These are phyloP conservation scores for Austroboletus niveus DNA, from an alignment of 1,284 basidiomycete genomes.

Conservation along the genomic window DNA sequence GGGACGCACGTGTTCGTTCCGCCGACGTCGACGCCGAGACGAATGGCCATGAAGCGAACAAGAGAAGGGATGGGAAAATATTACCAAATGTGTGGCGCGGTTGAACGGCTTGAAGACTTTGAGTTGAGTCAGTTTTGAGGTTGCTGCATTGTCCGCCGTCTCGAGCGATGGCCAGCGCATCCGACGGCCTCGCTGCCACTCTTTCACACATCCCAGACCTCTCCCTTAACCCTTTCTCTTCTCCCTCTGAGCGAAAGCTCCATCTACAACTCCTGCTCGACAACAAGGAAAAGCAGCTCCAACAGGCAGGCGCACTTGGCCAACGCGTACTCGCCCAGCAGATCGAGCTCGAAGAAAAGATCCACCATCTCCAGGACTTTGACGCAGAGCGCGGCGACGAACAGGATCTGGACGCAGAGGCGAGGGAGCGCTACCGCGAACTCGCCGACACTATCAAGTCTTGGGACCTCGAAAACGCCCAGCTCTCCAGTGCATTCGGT, in stretches of 20 bases:
- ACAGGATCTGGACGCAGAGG: conserved; percentile 61
- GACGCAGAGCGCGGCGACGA: conserved; percentile 60
- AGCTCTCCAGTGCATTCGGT: conserved; percentile 71
- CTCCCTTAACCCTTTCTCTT: conserved; percentile 37
- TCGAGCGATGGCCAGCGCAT: conserved; percentile 30
- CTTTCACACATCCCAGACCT: conserved; percentile 26
- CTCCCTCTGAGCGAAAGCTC: conserved; percentile 64
- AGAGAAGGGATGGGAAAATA: conserved; percentile 16
- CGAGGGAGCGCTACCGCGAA: conserved; percentile 70
- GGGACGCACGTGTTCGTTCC: conserved; percentile 36
- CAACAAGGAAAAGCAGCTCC: conserved; percentile 86
- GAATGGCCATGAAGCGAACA: conserved; percentile 3
- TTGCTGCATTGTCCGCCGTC: conserved; percentile 7
- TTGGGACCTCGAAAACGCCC: conserved; percentile 86
- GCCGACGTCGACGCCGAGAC: conserved; percentile 38
- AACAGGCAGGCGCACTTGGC: conserved; percentile 86
- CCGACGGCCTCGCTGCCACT: conserved; percentile 25
- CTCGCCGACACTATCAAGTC: conserved; percentile 72
- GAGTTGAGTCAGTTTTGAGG: too few species aligned
- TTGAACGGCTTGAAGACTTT: not conserved
- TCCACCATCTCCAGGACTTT: conserved; percentile 73
- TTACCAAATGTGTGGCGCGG: conserved; percentile 4
- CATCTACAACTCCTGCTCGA: conserved; percentile 82
- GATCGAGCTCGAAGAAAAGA: conserved; percentile 85
- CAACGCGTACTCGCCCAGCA: conserved; percentile 90